A percentile compares a stretch with the other conserved stretches of the same genome.
phyloP scores from a whole-genome alignment of 495 filamentous ascomycete genomes.

The Bacidia gigantensis region DNA sequence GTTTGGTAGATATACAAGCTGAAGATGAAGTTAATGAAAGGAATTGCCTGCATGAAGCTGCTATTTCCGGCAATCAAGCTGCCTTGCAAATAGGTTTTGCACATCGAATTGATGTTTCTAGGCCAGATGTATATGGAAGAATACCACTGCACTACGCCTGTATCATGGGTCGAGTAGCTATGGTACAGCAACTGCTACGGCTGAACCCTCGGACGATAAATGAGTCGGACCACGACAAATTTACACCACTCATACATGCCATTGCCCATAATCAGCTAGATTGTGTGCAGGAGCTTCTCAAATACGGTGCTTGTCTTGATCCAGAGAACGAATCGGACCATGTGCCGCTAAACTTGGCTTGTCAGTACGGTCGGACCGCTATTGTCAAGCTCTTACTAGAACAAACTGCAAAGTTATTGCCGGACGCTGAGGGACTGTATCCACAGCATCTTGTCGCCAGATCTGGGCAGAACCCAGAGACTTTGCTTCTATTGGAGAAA shows the following conservation, averaged over 20 bases:
- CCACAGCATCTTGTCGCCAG: conserved; percentile 96
- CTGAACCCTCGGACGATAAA: conserved; percentile 56
- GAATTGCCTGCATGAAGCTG: conserved; percentile 88
- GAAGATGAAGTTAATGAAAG: conserved; percentile 96
- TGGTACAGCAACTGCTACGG: conserved; percentile 59
- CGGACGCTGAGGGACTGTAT: conserved; percentile 91
- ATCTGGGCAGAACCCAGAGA: conserved; percentile 64
- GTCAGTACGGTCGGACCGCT: conserved; percentile 71
- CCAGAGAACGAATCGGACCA: conserved; percentile 76
- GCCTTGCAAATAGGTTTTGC: conserved; percentile 62
- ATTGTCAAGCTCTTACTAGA: conserved; percentile 77
- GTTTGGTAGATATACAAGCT: conserved; percentile 69
- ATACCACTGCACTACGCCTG: conserved; percentile 93
- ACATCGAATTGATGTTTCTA: conserved; percentile 56
- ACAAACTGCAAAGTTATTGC: conserved; percentile 58
- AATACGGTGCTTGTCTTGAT: conserved; percentile 61
- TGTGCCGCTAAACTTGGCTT: conserved; percentile 85
- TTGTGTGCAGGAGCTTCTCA: conserved; percentile 64
- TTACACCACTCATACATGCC: conserved; percentile 86
- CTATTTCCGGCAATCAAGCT: conserved; percentile 70
- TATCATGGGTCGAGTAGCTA: conserved; percentile 79
- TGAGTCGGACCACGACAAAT: conserved; percentile 87
- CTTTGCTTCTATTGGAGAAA: conserved; percentile 64
- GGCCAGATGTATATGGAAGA: conserved; percentile 82
- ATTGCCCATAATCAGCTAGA: conserved; percentile 72